Evolutionary conservation across 1,284 basidiomycete species (phyloP), one percentile per base, ranked within the genome.

Genomic region (Irpex lacteus): DNA sequence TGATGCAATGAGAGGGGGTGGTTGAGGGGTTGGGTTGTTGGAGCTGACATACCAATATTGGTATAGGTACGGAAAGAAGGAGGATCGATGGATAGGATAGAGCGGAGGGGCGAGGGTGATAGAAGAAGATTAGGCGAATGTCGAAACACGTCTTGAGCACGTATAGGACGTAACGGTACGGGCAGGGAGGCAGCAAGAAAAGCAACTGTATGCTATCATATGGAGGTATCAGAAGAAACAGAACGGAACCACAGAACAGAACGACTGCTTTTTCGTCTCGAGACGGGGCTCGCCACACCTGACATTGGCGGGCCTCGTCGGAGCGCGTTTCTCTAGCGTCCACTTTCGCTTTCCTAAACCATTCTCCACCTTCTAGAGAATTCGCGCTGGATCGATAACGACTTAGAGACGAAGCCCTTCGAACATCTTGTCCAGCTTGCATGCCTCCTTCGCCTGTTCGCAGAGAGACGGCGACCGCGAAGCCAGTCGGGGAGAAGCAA

Each of bases 371-470:
- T 44, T 2, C 40, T 15, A 15, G 15, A 15, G 15, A 44, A 15
- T 15, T 44, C 40, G 40, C 15, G 15, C 11, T 44, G 40, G 11
- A 44, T 21, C 3, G 50, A 21, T 18, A 8, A 52, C 18, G 9
- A 21, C 47, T 63, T 37, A 63, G 19, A 63, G 53, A 34, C 53
- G 40, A 19, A 63, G 59, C 13, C 34, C 38, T 44, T 59, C 62
- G 37, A 63, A 49, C 59, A 63, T 60, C 59, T 63, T 63, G 57
- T 63, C 62, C 19, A 63, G 36, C 37, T 7, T 13, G 19, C 11
- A n/a, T 9, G 58, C 59, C 52, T 56, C 13, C 54, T n/a, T 49
- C 55, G 37, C 37, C 52, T 53, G 13, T 50, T 26, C 26, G 26
- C 26, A 26, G 26, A 60, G 18, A 52, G 55, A 21, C 13, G 59